A percentile compares a stretch with the other conserved stretches of the same genome.
phyloP scores from a whole-genome alignment of 768 basidiomycete species.

The Filobasidium wieringae region DNA sequence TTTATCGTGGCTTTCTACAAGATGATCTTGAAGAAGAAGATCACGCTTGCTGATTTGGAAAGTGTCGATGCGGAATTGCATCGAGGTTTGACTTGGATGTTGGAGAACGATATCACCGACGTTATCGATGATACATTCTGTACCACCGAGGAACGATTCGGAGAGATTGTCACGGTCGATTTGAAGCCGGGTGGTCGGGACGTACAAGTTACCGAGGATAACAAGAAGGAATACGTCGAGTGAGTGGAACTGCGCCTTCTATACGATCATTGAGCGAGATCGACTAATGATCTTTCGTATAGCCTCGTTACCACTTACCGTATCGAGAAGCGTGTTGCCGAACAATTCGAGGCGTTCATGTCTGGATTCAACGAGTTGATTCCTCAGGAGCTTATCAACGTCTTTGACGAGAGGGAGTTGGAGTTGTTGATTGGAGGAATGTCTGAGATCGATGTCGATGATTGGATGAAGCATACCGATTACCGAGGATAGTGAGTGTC shows the following conservation, averaged over 20 bases:
- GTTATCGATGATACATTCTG: constrained; percentile 96
- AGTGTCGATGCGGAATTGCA: constrained; percentile 91
- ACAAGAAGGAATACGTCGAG: constrained; percentile 98
- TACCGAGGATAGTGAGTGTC: constrained; percentile 54
- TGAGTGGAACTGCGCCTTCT: constrained; percentile 21
- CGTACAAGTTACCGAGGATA: constrained; percentile 81
- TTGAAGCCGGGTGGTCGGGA: constrained; percentile 80
- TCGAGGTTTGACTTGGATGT: constrained; percentile 96
- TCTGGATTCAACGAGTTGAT: constrained; percentile 99
- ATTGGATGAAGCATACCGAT: constrained; percentile 99
- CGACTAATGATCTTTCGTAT: not conserved
- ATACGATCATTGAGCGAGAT: too few relatives aligned
- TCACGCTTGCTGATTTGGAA: constrained; percentile 82
- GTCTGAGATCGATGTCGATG: constrained; percentile 99
- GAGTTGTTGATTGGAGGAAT: constrained; percentile 88
- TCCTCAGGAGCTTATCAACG: constrained; percentile 92
- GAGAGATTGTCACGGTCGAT: constrained; percentile 94
- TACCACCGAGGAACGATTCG: constrained; percentile 93
- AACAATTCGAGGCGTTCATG: constrained; percentile 99
- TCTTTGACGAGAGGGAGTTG: constrained; percentile 95
- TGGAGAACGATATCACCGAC: constrained; percentile 97
- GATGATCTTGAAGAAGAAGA: constrained; percentile 98
- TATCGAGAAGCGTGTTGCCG: constrained; percentile 91
- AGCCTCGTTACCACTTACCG: constrained; percentile 82
- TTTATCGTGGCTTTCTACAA: constrained; percentile 99